Evolutionary conservation across 2,329 filamentous ascomycete genomes (phyloP).

Genomic region (Clarireedia paspali): DNA sequence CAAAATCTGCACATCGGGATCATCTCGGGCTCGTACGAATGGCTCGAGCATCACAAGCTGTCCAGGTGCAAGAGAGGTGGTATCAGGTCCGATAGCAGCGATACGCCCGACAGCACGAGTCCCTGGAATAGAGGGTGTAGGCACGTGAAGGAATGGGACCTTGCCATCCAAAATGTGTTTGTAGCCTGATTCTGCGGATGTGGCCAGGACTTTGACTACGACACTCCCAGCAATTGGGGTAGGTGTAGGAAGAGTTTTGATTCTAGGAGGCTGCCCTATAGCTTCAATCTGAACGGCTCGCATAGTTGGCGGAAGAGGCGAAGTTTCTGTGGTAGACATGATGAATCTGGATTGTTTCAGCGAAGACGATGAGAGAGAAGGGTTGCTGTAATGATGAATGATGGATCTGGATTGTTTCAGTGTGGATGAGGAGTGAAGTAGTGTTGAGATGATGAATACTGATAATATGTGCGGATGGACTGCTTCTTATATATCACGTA

Average conservation of each 20-base stretch:
- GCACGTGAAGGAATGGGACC: slow-evolving; percentile 22
- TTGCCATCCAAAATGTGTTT: slow-evolving; percentile 33
- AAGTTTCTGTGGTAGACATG: not conserved
- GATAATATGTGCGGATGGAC: not conserved
- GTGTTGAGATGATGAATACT: not conserved
- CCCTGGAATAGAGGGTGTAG: slow-evolving; percentile 27
- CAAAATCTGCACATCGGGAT: slow-evolving; percentile 25
- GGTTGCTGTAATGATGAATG: not conserved
- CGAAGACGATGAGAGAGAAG: too few relatives aligned
- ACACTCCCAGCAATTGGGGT: slow-evolving; percentile 30
- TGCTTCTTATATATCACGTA: too few relatives aligned
- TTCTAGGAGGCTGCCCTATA: slow-evolving; percentile 11
- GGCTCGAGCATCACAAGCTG: slow-evolving; percentile 31
- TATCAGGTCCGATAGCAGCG: slow-evolving; percentile 29
- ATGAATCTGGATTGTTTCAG: too few relatives aligned
- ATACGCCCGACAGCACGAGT: slow-evolving; percentile 30
- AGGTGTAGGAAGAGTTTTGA: slow-evolving; percentile 31
- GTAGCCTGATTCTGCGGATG: slow-evolving; percentile 32
- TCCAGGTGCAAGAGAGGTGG: slow-evolving; percentile 25
- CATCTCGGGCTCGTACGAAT: slow-evolving; percentile 31
- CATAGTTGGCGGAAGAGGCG: not conserved
- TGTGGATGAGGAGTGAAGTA: too few relatives aligned
- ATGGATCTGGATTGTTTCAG: too few relatives aligned
- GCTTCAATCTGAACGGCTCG: not conserved
- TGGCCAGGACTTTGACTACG: slow-evolving; percentile 32